Conservation (phyloP, 345 rosid genomes). For the Gossypium ekmanianum region DNA sequence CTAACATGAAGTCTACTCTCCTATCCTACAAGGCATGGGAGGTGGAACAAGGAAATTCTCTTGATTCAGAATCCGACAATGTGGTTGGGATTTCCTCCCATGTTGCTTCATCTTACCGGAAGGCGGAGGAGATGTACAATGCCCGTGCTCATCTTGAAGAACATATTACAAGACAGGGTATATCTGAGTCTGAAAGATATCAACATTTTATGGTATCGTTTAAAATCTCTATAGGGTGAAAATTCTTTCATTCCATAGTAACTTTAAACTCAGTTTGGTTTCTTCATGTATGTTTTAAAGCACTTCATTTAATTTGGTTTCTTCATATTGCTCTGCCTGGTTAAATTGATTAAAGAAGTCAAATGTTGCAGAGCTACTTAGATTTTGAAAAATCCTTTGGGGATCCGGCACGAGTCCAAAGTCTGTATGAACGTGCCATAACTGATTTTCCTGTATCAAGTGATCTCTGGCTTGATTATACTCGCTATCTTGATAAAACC, state of each 20-base stretch:
- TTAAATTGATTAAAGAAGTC: not conserved
- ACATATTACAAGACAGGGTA: constrained; percentile 47
- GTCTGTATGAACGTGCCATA: constrained; percentile 82
- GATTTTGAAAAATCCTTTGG: constrained; percentile 75
- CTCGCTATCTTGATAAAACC: constrained; percentile 69
- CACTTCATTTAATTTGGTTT: not conserved
- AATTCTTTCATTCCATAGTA: constrained; percentile 3
- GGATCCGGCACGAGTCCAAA: constrained; percentile 82
- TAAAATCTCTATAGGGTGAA: not conserved
- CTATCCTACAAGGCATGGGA: constrained; percentile 82
- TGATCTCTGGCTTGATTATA: constrained; percentile 87
- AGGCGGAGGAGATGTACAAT: constrained; percentile 66
- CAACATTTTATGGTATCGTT: constrained; percentile 58
- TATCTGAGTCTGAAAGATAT: constrained; percentile 62
- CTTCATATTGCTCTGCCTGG: not conserved
- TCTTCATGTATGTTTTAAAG: not conserved
- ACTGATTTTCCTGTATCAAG: constrained; percentile 73
- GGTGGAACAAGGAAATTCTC: constrained; percentile 58
- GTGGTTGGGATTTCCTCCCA: constrained; percentile 51
- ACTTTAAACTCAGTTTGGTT: not conserved
- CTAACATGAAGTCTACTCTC: constrained; percentile 50
- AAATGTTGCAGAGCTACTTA: constrained; percentile 59
- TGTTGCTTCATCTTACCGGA: constrained; percentile 61
- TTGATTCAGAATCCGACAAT: constrained; percentile 54
- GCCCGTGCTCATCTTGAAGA: constrained; percentile 73